Evolutionary conservation across 176 grass and related monocot genomes (phyloP).

Genomic region (Eleusine indica): DNA sequence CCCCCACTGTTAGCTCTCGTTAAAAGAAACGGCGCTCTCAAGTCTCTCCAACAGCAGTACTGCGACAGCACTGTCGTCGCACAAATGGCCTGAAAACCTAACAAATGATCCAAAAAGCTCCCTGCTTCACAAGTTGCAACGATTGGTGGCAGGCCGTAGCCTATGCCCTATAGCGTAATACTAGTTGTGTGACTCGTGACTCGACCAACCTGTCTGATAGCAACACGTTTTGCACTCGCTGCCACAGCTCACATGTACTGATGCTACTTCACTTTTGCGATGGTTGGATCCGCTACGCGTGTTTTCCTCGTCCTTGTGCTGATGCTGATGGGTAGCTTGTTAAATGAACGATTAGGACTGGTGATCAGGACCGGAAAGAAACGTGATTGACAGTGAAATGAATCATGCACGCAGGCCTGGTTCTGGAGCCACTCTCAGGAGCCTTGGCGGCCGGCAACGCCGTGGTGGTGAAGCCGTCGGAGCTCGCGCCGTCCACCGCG

Average conservation of each 20-base stretch:
- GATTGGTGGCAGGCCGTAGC: neutral
- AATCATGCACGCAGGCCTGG: slow-evolving; percentile 40
- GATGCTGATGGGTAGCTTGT: neutral
- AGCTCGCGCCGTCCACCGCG: slow-evolving; percentile 61
- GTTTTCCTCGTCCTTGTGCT: neutral
- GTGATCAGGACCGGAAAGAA: neutral
- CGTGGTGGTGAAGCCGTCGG: slow-evolving; percentile 73
- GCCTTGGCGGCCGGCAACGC: slow-evolving; percentile 80
- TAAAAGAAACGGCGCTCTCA: neutral
- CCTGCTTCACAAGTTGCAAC: neutral
- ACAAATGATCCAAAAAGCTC: neutral
- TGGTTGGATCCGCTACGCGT: neutral
- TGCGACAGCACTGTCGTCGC: neutral
- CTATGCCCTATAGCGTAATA: neutral
- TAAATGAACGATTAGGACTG: neutral
- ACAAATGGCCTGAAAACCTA: neutral
- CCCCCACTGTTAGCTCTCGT: neutral
- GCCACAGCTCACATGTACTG: neutral
- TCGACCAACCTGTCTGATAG: slow-evolving; percentile 19
- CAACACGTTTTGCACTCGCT: neutral
- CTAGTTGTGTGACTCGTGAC: neutral
- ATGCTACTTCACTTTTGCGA: neutral
- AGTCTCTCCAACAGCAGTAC: neutral
- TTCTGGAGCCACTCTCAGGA: slow-evolving; percentile 73
- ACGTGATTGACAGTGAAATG: neutral